Evolutionary conservation across 768 basidiomycete species (phyloP).

Genomic region (Pleurotus tuoliensis): DNA sequence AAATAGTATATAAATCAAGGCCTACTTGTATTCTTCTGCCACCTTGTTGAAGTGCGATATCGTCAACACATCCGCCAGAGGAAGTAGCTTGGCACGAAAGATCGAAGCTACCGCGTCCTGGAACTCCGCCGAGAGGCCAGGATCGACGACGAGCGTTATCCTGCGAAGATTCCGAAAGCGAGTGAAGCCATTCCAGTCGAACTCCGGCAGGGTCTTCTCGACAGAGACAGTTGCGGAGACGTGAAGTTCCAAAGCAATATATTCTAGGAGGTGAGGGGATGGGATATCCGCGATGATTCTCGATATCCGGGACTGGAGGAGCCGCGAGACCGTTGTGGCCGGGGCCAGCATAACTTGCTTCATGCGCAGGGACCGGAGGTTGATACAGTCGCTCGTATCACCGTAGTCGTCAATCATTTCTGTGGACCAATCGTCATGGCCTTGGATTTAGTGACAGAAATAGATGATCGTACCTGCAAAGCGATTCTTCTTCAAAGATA

Average conservation of each 20-base stretch:
- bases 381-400: neutral
- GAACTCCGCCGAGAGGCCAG: neutral
- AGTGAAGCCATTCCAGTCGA: neutral
- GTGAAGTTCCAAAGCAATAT: neutral
- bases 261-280: neutral
- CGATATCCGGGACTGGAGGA: neutral
- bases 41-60: too few relatives aligned
- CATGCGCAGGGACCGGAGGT: conserved; percentile 1
- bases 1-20: too few relatives aligned
- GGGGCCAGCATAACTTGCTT: conserved; percentile 2
- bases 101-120: too few relatives aligned
- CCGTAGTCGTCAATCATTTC: neutral
- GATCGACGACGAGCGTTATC: conserved; percentile 1
- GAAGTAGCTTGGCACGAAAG: too few relatives aligned
- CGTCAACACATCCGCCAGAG: too few relatives aligned
- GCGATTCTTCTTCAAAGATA: neutral
- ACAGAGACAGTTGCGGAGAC: neutral
- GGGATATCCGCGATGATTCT: neutral
- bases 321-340: neutral
- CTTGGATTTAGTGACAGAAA: neutral
- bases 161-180: conserved; percentile 1
- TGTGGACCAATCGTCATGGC: neutral
- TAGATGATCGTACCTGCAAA: neutral
- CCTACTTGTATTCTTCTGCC: too few relatives aligned
- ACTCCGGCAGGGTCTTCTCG: conserved; percentile 1